Evolutionary conservation across 1,284 basidiomycete genomes (phyloP), one percentile per base, ranked within the genome.

Genomic region (Psilocybe mexicana): DNA sequence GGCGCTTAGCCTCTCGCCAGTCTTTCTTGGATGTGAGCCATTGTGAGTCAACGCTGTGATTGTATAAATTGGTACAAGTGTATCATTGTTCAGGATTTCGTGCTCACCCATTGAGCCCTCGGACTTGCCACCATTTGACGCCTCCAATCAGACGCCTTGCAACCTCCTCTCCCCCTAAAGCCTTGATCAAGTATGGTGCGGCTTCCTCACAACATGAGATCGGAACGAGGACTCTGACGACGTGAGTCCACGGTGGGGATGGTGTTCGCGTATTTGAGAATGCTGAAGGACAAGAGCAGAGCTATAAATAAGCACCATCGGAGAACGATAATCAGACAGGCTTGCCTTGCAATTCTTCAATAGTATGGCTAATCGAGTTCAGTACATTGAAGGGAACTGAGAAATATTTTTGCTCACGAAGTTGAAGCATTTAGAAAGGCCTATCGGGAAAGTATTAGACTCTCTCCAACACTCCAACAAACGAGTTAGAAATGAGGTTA

Each of bases 111-210:
- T 78, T 76, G 58, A 85, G 72, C n/a, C 89, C 87, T 36, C 93
- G 86, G 18, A 94, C 90, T 71, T 96, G 95, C 96, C 96, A 98
- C 95, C 96, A 98, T 68, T 94, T 94, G 6, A 87, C 86, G 1
- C 96, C 96, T 14, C 96, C 96, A 1, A 95, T 87, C 26, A 95
- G 71, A 54, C 82, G 83, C 63, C 85, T 84, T 7, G 92, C 85
- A 52, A 81, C 77, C 33, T 90, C 88, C 62, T 91, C 85, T 7
- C 95, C 94, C 0, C 96, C 96, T 10, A 99, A 79, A 1, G 88
- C 94, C 58, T 85, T 77, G 55, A 96, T 86, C 44, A 99, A 80
- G 61, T 86, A 74, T 5, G 77, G 73, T 1, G 96, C 94, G 0
- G 96, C 93, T 28, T 88, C 79, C 48, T 92, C 83, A 66, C 94